phyloP scores from a whole-genome alignment of 805 yeast species.

The Wickerhamomyces chambardii region DNA sequence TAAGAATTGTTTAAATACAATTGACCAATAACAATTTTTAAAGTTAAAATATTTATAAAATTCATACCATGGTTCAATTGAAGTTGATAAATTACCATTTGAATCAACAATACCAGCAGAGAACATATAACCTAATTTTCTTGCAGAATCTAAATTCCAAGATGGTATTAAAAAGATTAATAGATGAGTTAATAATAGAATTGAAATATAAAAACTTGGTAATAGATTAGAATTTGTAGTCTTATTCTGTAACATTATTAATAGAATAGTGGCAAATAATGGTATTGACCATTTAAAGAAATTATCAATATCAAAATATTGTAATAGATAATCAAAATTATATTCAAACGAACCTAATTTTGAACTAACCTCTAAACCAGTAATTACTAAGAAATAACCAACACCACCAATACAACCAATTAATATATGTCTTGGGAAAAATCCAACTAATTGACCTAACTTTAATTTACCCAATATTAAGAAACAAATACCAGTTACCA shows the following conservation, averaged over 20 bases:
- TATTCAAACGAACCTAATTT: constrained; percentile 67
- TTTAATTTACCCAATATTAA: constrained; percentile 66
- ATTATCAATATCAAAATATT: constrained; percentile 30
- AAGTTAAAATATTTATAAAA: constrained; percentile 73
- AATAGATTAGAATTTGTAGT: constrained; percentile 65
- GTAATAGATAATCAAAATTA: constrained; percentile 42
- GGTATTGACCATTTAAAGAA: constrained; percentile 71
- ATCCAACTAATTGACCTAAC: constrained; percentile 84
- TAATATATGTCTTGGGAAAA: constrained; percentile 91
- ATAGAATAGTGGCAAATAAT: constrained; percentile 45
- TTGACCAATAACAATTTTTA: constrained; percentile 63
- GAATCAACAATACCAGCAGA: constrained; percentile 12
- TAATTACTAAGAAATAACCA: constrained; percentile 82
- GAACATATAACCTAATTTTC: constrained; percentile 83
- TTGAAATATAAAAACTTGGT: constrained; percentile 69
- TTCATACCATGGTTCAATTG: constrained; percentile 81
- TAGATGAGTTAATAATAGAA: constrained; percentile 63
- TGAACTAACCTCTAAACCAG: constrained; percentile 90
- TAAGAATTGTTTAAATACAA: constrained; percentile 64
- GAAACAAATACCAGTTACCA: constrained; percentile 83
- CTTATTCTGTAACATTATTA: constrained; percentile 53
- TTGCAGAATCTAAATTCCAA: constrained; percentile 50
- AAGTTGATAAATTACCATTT: constrained; percentile 37
- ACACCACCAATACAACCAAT: constrained; percentile 99
- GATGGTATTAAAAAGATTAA: constrained; percentile 56